Conservation (phyloP, 495 filamentous ascomycete genomes). For the Talaromyces nanjingensis region DNA sequence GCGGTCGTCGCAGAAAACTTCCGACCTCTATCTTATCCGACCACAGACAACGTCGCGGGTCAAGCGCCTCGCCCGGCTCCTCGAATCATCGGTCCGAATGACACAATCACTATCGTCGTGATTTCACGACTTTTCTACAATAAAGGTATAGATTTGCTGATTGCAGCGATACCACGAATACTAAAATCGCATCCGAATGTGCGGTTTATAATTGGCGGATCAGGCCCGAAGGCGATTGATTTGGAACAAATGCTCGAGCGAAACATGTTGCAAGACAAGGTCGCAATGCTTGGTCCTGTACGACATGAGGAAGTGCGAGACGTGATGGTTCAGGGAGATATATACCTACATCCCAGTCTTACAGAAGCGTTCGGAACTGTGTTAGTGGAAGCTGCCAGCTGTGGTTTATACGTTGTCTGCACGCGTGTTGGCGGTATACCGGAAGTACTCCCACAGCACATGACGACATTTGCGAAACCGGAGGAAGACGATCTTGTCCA, state of each 20-base stretch:
- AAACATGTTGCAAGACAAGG: conserved; percentile 88
- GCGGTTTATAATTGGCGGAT: conserved; percentile 93
- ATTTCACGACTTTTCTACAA: conserved; percentile 98
- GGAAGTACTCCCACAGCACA: conserved; percentile 86
- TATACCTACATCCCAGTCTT: conserved; percentile 89
- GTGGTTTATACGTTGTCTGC: conserved; percentile 91
- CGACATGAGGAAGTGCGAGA: conserved; percentile 94
- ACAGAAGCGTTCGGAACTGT: conserved; percentile 98
- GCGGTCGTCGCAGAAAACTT: conserved; percentile 97
- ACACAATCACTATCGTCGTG: conserved; percentile 91
- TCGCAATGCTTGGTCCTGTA: conserved; percentile 84
- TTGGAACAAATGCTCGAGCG: conserved; percentile 96
- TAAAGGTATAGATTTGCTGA: conserved; percentile 92
- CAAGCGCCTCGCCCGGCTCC: conserved; percentile 22
- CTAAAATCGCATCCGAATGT: conserved; percentile 83
- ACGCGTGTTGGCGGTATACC: conserved; percentile 95
- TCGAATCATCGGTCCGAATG: conserved; percentile 61
- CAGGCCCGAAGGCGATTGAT: conserved; percentile 93
- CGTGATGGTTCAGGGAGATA: conserved; percentile 97
- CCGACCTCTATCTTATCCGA: conserved; percentile 51
- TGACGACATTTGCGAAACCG: conserved; percentile 89
- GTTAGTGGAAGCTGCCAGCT: conserved; percentile 92
- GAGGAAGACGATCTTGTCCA: conserved; percentile 86
- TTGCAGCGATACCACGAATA: conserved; percentile 89
- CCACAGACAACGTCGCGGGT: conserved; percentile 12